A percentile compares a stretch with the other conserved stretches of the same genome.
phyloP scores from a whole-genome alignment of 2,329 filamentous ascomycete species.

The Verruconis gallopava region DNA sequence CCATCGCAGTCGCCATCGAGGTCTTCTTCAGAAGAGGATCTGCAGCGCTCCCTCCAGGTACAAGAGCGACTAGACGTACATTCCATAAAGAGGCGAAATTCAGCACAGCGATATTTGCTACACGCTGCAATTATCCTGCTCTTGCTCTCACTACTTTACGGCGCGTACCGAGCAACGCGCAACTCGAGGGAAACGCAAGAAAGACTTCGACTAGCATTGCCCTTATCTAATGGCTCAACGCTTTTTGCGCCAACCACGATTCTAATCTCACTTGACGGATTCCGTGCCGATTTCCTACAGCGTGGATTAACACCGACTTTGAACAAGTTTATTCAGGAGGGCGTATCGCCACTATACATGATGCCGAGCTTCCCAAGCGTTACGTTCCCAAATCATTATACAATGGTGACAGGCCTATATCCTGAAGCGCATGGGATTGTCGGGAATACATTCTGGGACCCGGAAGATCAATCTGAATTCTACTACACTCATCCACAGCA shows the following conservation, averaged over 20 bases:
- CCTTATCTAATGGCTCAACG: conserved; percentile 67
- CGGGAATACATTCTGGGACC: conserved; percentile 91
- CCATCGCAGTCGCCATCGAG: conserved; percentile 42
- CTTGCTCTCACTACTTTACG: conserved; percentile 42
- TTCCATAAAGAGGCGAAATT: not conserved
- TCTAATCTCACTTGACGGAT: conserved; percentile 86
- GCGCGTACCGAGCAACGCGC: conserved; percentile 7
- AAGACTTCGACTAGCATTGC: conserved; percentile 14
- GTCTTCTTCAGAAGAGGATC: conserved; percentile 32
- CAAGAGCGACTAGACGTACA: too few relatives aligned
- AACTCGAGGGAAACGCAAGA: conserved; percentile 12
- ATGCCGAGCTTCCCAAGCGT: conserved; percentile 88
- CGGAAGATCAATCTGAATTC: conserved; percentile 62
- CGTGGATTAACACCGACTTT: conserved; percentile 73
- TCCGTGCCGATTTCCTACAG: conserved; percentile 84
- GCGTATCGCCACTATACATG: conserved; percentile 88
- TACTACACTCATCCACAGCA: conserved; percentile 66
- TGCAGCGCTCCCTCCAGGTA: conserved; percentile 41
- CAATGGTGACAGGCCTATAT: conserved; percentile 79
- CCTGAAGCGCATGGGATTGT: conserved; percentile 89
- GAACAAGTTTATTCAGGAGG: conserved; percentile 63
- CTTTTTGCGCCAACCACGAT: conserved; percentile 86
- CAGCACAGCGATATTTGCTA: conserved; percentile 22
- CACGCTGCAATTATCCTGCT: conserved; percentile 36
- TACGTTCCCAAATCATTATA: conserved; percentile 92